phyloP scores from a whole-genome alignment of 345 rosid genomes.

The Nasturtium officinale region DNA sequence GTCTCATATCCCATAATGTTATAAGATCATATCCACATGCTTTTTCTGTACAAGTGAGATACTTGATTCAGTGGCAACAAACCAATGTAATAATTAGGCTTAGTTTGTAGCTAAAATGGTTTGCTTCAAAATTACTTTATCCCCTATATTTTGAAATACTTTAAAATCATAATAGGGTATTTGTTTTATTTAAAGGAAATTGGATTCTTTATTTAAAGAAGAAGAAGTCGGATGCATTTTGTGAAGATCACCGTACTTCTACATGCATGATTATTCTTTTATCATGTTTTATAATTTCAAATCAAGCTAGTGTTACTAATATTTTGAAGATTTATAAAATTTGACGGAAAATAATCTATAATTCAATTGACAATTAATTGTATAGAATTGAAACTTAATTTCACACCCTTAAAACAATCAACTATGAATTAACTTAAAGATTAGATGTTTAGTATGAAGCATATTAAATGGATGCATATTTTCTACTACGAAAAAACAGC shows the following conservation, averaged over 20 bases:
- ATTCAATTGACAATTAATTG: neutral
- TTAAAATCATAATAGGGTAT: neutral
- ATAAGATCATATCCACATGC: neutral
- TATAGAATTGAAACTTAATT: neutral
- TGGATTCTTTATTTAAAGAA: no score
- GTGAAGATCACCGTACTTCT: neutral
- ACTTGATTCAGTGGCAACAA: constrained; percentile 4
- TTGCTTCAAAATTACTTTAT: constrained; percentile 11
- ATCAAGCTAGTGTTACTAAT: neutral
- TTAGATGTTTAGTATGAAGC: neutral
- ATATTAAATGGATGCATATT: neutral
- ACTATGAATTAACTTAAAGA: no score
- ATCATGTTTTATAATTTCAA: neutral
- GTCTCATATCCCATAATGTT: neutral
- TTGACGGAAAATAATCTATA: neutral
- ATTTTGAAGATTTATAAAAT: neutral
- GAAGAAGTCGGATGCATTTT: neutral
- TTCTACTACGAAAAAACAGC: neutral
- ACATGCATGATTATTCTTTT: neutral
- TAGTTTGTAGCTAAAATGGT: neutral
- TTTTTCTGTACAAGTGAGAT: neutral
- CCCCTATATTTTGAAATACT: neutral
- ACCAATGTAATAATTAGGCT: neutral
- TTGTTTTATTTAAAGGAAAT: neutral
- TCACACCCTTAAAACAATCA: neutral